These are phyloP conservation scores for Nicotiana obtusifolia DNA, from an alignment of 257 asterid genomes.

Conservation along the genomic window DNA sequence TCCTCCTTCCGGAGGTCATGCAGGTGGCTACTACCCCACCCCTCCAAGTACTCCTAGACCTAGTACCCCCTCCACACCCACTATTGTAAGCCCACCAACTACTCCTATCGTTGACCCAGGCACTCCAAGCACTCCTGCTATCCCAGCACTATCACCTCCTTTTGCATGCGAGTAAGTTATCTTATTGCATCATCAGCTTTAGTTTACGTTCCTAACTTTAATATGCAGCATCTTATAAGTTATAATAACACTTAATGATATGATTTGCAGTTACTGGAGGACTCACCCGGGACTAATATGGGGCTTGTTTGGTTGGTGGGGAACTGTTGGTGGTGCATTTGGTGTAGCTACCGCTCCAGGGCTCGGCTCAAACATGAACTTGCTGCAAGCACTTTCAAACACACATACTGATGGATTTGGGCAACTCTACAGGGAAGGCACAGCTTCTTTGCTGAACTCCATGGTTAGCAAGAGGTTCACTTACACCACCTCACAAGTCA, in stretches of 20 bases:
- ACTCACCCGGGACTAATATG: conserved; percentile 36
- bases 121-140: conserved; percentile 39
- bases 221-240: neutral
- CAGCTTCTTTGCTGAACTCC: conserved; percentile 26
- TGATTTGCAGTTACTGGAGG: conserved; percentile 38
- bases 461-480: conserved; percentile 19
- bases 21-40: conserved; percentile 18
- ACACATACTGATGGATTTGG: conserved; percentile 19
- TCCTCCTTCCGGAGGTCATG: conserved; percentile 25
- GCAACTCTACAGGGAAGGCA: conserved; percentile 28
- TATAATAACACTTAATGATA: neutral
- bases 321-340: conserved; percentile 31
- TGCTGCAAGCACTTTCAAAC: conserved; percentile 25
- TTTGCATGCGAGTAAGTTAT: conserved; percentile 78
- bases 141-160: conserved; percentile 78
- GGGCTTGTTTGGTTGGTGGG: conserved; percentile 41
- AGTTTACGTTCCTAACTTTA: neutral
- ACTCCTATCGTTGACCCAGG: conserved; percentile 25
- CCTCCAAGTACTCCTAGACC: conserved; percentile 21
- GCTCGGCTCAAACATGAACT: conserved; percentile 13
- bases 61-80: conserved; percentile 19
- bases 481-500: conserved; percentile 23
- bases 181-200: neutral
- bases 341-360: conserved; percentile 21
- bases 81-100: conserved; percentile 29